phyloP scores from a whole-genome alignment of 2,329 filamentous ascomycete species.

The Cladosporium sp. region DNA sequence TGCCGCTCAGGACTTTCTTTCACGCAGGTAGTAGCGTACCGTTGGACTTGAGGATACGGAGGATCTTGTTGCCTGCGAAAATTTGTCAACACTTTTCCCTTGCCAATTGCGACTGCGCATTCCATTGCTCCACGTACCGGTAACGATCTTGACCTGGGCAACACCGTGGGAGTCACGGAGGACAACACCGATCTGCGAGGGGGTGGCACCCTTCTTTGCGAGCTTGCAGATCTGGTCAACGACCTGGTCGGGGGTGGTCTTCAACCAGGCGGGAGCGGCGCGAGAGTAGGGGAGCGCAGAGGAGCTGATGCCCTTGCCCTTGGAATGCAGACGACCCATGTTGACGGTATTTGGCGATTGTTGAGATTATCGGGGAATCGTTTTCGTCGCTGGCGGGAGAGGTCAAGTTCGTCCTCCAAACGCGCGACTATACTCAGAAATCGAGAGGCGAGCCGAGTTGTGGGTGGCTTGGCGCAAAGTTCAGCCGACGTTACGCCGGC shows the following conservation, averaged over 20 bases:
- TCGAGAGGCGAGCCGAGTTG: neutral
- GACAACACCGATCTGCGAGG: constrained; percentile 98
- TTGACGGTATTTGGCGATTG: constrained; percentile 41
- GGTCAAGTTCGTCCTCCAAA: constrained; percentile 6
- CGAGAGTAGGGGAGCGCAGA: constrained; percentile 97
- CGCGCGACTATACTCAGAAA: neutral
- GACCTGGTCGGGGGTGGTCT: constrained; percentile 97
- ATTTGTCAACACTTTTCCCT: constrained; percentile 12
- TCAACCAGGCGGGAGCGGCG: constrained; percentile 88
- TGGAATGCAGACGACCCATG: constrained; percentile 98
- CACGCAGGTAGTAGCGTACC: constrained; percentile 66
- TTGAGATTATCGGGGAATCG: constrained; percentile 19
- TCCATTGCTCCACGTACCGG: constrained; percentile 62
- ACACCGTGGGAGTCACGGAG: constrained; percentile 97
- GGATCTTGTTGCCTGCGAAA: constrained; percentile 89
- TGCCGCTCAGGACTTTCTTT: constrained; percentile 28
- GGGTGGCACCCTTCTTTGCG: constrained; percentile 96
- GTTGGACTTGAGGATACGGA: constrained; percentile 95
- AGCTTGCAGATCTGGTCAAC: constrained; percentile 99
- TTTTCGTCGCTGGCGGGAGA: constrained; percentile 12
- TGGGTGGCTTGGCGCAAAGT: neutral
- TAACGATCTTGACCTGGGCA: constrained; percentile 95
- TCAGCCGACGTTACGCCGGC: neutral
- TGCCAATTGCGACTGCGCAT: neutral
- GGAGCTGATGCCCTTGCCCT: constrained; percentile 97